phyloP scores from a whole-genome alignment of 2,329 filamentous ascomycete genomes.

The Arachnomyces sp. region DNA sequence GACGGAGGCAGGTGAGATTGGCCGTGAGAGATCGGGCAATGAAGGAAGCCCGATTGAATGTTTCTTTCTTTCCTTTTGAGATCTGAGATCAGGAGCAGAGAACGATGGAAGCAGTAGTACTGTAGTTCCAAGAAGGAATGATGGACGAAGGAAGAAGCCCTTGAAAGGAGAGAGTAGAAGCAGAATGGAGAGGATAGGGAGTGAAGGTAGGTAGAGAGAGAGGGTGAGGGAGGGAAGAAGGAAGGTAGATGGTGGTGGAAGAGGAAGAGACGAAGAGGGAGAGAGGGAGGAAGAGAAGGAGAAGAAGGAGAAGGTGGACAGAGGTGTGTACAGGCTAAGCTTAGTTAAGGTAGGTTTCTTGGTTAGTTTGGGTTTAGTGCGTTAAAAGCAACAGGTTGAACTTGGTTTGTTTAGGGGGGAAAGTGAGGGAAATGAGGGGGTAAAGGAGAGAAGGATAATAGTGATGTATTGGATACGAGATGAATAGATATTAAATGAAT shows the following conservation, averaged over 20 bases:
- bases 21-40: no score
- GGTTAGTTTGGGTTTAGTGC: no score
- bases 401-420: no score
- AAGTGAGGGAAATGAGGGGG: no score
- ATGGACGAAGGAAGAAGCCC: not conserved
- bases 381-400: no score
- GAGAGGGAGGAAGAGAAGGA: not conserved
- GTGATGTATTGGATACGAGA: no score
- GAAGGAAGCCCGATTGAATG: no score
- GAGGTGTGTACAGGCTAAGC: not conserved
- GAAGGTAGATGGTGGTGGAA: conserved; percentile 1
- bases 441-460: no score
- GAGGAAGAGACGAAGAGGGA: conserved; percentile 5
- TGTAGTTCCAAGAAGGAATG: not conserved
- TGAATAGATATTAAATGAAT: no score
- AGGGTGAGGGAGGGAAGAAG: not conserved
- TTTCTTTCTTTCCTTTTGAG: no score
- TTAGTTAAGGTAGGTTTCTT: no score
- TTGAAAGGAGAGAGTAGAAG: not conserved
- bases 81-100: not conserved
- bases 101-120: not conserved
- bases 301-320: not conserved
- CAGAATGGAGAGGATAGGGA: conserved; percentile 1
- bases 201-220: not conserved
- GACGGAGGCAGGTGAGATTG: conserved; percentile 5